Evolutionary conservation across 345 rosid genomes (phyloP).

Genomic region (Erucastrum elatum): DNA sequence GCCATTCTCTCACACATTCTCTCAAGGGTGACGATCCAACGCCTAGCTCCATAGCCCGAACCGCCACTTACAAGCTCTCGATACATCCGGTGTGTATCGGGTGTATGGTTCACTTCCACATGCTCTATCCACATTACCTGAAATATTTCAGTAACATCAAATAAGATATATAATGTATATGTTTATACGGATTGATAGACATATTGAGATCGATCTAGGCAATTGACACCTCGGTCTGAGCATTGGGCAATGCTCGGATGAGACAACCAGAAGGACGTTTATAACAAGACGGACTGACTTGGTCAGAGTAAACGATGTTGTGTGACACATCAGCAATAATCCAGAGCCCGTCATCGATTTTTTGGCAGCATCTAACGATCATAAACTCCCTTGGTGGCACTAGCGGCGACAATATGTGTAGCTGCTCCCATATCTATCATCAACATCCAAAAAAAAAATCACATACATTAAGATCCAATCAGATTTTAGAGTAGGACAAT

Average conservation of each 20-base stretch:
- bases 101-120: conserved; percentile 64
- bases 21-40: conserved; percentile 58
- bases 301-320: conserved; percentile 16
- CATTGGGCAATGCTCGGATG: conserved; percentile 58
- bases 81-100: conserved; percentile 53
- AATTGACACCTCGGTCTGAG: conserved; percentile 48
- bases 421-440: conserved; percentile 55
- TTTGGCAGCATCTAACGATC: conserved; percentile 64
- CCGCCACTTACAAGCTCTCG: conserved; percentile 45
- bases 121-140: conserved; percentile 87
- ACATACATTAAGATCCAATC: background rate
- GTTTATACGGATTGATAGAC: background rate
- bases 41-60: conserved; percentile 61
- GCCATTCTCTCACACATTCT: conserved; percentile 64
- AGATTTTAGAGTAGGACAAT: background rate
- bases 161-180: background rate
- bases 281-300: conserved; percentile 38
- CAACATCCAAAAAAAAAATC: background rate
- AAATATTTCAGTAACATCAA: background rate
- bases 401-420: conserved; percentile 72
- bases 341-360: conserved; percentile 58
- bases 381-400: conserved; percentile 66
- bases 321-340: conserved; percentile 63
- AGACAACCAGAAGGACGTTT: conserved; percentile 86
- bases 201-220: background rate